Conservation (phyloP, 768 basidiomycete genomes). For the Lentinula sp. region DNA sequence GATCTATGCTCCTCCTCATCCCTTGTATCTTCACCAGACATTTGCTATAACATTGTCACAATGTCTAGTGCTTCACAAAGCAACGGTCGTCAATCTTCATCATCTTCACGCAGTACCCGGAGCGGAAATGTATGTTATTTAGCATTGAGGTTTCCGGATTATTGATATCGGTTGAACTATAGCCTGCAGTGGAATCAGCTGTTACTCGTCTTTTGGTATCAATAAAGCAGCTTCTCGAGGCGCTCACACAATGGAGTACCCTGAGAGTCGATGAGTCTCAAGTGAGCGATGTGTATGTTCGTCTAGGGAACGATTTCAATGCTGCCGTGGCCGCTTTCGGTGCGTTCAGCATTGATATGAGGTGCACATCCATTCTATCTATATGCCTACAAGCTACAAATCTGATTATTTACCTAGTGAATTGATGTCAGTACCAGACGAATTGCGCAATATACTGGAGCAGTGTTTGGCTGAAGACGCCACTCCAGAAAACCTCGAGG, state of each 20-base stretch:
- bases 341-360: constrained; percentile 82
- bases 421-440: constrained; percentile 80
- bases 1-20: neutral
- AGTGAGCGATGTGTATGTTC: constrained; percentile 97
- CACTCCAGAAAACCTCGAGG: constrained; percentile 73
- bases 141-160: neutral
- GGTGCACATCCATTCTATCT: constrained; percentile 47
- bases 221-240: constrained; percentile 91
- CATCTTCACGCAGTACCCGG: constrained; percentile 6
- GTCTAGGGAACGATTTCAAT: constrained; percentile 96
- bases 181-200: constrained; percentile 84
- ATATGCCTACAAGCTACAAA: neutral
- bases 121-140: constrained; percentile 24
- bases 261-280: constrained; percentile 64
- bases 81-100: neutral
- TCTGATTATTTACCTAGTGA: constrained; percentile 48
- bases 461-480: constrained; percentile 90
- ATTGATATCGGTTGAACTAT: neutral
- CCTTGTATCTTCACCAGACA: neutral
- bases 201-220: constrained; percentile 91
- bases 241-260: constrained; percentile 80
- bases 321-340: constrained; percentile 86
- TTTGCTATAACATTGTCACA: neutral
- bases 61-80: neutral
- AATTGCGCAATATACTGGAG: constrained; percentile 85